Evolutionary conservation across 202 grass and related monocot genomes (phyloP).

Genomic region (Hordeum pubiflorum): DNA sequence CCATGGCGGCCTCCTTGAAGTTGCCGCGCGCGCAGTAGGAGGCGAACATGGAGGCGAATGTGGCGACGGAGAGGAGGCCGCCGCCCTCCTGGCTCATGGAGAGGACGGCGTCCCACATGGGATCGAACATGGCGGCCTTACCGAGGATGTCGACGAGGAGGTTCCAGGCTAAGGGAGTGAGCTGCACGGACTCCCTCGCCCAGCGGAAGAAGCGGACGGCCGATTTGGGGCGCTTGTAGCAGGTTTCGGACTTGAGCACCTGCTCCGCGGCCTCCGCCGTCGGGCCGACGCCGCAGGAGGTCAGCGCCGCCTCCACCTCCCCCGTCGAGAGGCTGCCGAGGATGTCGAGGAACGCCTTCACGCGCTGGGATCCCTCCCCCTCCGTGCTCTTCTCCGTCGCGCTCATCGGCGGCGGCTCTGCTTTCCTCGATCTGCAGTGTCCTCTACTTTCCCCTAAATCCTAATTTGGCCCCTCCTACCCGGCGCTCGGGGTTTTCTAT

Average conservation of each 20-base stretch:
- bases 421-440: slow-evolving; percentile 6
- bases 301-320: slow-evolving; percentile 54
- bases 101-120: slow-evolving; percentile 74
- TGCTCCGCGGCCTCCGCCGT: slow-evolving; percentile 47
- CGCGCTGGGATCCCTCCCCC: slow-evolving; percentile 15
- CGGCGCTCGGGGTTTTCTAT: too few species aligned
- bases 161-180: slow-evolving; percentile 61
- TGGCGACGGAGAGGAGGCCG: slow-evolving; percentile 38
- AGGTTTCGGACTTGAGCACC: slow-evolving; percentile 45
- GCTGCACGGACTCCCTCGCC: slow-evolving; percentile 32
- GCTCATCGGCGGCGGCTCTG: slow-evolving; percentile 26
- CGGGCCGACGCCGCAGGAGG: slow-evolving; percentile 34
- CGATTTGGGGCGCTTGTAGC: slow-evolving; percentile 42
- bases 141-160: slow-evolving; percentile 75
- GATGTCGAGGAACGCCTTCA: slow-evolving; percentile 35
- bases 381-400: slow-evolving; percentile 26
- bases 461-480: too few species aligned
- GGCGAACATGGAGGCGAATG: slow-evolving; percentile 64
- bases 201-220: slow-evolving; percentile 77
- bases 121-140: slow-evolving; percentile 58
- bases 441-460: not conserved
- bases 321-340: slow-evolving; percentile 14
- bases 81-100: slow-evolving; percentile 52
- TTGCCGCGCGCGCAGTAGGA: slow-evolving; percentile 54
- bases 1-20: slow-evolving; percentile 49